These are phyloP conservation scores for Cenchrus americanus DNA, from an alignment of 176 grass and related monocot genomes.

Conservation along the genomic window DNA sequence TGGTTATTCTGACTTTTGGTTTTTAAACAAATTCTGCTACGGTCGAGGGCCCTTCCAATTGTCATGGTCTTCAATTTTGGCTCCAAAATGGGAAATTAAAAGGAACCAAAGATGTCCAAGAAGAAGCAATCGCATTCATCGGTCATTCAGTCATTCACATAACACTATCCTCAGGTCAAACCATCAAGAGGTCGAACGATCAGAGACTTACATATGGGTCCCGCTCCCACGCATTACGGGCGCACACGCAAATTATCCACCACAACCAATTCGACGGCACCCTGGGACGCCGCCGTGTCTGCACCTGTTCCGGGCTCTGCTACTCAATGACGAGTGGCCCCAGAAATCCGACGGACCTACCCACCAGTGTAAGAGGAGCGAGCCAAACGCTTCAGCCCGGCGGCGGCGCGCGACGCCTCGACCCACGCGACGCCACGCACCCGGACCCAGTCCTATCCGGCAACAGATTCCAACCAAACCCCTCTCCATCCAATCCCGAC, in stretches of 20 bases:
- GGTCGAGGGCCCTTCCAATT: too few species aligned
- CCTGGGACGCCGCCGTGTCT: neutral
- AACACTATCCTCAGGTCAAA: too few species aligned
- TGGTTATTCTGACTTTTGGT: too few species aligned
- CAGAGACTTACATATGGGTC: neutral
- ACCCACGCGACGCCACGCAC: too few species aligned
- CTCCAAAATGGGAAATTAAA: too few species aligned
- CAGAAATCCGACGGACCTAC: neutral
- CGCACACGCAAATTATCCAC: neutral
- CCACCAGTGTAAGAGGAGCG: neutral
- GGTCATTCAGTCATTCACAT: too few species aligned
- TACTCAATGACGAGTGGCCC: neutral
- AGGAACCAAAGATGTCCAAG: too few species aligned
- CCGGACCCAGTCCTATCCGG: slow-evolving; percentile 7
- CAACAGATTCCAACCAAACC: slow-evolving; percentile 29
- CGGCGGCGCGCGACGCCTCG: neutral
- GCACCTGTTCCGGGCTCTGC: neutral
- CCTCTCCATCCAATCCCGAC: slow-evolving; percentile 30
- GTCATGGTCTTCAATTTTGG: too few species aligned
- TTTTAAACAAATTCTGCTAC: too few species aligned
- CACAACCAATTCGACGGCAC: neutral
- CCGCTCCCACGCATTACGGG: neutral
- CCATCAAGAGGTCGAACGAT: too few species aligned
- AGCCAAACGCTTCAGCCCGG: neutral
- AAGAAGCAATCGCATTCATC: neutral